Conservation (phyloP, 768 basidiomycete genomes). For the Calocybe gangraenosa region DNA sequence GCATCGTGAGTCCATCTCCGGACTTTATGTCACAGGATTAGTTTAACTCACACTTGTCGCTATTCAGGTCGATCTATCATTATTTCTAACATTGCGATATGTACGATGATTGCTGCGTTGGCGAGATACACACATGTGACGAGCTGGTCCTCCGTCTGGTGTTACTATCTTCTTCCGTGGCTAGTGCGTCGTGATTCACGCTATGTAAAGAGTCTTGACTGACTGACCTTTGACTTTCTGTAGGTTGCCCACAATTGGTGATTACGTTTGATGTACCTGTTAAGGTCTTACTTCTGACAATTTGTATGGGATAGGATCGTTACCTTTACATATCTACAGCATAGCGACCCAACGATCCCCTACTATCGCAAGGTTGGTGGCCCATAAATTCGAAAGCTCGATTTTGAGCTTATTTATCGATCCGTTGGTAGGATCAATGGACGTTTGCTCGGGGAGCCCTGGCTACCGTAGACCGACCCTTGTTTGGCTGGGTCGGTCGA, state of each 20-base stretch:
- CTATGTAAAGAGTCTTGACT: not conserved
- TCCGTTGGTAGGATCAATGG: constrained; percentile 39
- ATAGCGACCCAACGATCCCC: constrained; percentile 55
- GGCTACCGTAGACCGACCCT: constrained; percentile 55
- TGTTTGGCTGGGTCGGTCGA: constrained; percentile 56
- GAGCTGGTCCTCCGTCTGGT: constrained; percentile 30
- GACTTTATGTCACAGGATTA: not conserved
- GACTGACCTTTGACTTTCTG: not conserved
- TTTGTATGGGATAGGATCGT: constrained; percentile 61
- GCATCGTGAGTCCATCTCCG: constrained; percentile 29
- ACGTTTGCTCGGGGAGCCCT: constrained; percentile 58
- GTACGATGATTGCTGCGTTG: constrained; percentile 33
- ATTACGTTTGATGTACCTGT: no score
- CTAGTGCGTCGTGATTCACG: constrained; percentile 27
- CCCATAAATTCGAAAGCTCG: not conserved
- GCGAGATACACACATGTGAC: constrained; percentile 22
- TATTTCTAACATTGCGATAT: constrained; percentile 37
- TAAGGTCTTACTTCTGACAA: no score
- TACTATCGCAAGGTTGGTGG: constrained; percentile 45
- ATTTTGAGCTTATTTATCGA: not conserved
- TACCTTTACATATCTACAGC: constrained; percentile 58
- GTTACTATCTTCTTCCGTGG: constrained; percentile 47
- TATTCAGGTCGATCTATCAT: constrained; percentile 30
- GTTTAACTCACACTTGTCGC: not conserved
- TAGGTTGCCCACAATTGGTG: constrained; percentile 47